phyloP scores from a whole-genome alignment of 257 asterid genomes.

The Salvia miltiorrhiza region DNA sequence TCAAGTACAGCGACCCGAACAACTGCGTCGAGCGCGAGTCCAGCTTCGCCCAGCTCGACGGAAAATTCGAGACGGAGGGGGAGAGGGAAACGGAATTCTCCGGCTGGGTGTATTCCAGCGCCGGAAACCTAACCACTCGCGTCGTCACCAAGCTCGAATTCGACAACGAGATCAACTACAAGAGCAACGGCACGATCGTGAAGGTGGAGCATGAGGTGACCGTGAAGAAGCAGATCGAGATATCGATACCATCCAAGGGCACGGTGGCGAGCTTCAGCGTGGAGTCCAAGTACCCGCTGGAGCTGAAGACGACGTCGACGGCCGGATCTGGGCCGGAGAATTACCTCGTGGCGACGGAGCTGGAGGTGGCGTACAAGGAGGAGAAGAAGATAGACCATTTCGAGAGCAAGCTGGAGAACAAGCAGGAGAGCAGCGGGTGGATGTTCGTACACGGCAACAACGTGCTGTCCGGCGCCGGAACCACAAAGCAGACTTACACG shows the following conservation, averaged over 20 bases:
- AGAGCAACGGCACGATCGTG: slow-evolving; percentile 44
- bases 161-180: slow-evolving; percentile 43
- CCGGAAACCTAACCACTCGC: slow-evolving; percentile 61
- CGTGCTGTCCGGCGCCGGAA: slow-evolving; percentile 61
- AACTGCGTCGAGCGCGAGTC: slow-evolving; percentile 29
- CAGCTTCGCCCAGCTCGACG: slow-evolving; percentile 43
- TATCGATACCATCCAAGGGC: slow-evolving; percentile 23
- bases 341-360: slow-evolving; percentile 31
- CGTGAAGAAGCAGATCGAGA: slow-evolving; percentile 31
- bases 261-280: slow-evolving; percentile 6
- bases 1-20: slow-evolving; percentile 33
- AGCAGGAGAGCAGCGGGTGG: slow-evolving; percentile 58
- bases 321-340: slow-evolving; percentile 33
- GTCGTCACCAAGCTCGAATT: slow-evolving; percentile 37
- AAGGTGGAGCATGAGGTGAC: slow-evolving; percentile 47
- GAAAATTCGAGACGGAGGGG: slow-evolving; percentile 46
- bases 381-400: slow-evolving; percentile 26
- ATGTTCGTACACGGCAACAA: slow-evolving; percentile 54
- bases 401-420: slow-evolving; percentile 32
- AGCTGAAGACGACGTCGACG: slow-evolving; percentile 26
- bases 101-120: slow-evolving; percentile 76
- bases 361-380: slow-evolving; percentile 46
- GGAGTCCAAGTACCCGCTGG: slow-evolving; percentile 50
- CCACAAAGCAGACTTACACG: slow-evolving; percentile 39
- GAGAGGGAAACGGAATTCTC: slow-evolving; percentile 43